Base-by-base conservation (phyloP, 352 stramenopile genomes). In the Pythium insidiosum region DNA sequence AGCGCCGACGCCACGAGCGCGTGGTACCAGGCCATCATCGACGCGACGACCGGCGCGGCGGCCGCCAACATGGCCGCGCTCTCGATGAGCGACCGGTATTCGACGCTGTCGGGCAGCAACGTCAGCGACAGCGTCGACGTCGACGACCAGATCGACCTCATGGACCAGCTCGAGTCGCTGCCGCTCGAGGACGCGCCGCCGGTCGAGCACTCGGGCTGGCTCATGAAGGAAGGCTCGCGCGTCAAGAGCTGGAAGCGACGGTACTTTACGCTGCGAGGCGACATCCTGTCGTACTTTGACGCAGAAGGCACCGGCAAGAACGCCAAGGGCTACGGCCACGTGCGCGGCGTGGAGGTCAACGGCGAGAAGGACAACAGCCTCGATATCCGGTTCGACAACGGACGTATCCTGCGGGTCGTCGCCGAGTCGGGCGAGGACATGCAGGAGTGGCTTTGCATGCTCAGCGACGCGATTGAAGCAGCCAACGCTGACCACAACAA, bases 201-300 rank as follows among this genome's bases (percentile, higher is more conserved):
- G n/a, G 63, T 87, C 36, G 68, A 72, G 20, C 73, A 92, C 61
- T 80, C 73, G 13, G 80, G 80, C 18, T 92, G 74, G 74, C 60
- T 92, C 20, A 77, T 73, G 49, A 92, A 92, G 45, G 68, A 89
- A 50, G 80, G 80, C 33, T 74, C 66, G 15, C 63, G 73, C 21
- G 63, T 92, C 34, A 89, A 89, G 63, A 84, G 54, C 51, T 92
- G 80, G 80, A 89, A 88, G 52, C 68, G 66, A 12, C 73, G 80
- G 7, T 92, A 76, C 56, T 92, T 92, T 47, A 75, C 72, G 30
- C 51, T 92, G 26, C 68, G 79, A 36, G 77, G 80, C 36, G 77
- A 84, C 47, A 79, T 70, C 31, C 60, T 92, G 30, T 88, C 77
- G 43, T 92, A 92, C 55, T 92, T 84, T 56, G 70, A 89, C 53